Evolutionary conservation across 495 filamentous ascomycete species (phyloP).

Genomic region (Aspergillus ostianus): DNA sequence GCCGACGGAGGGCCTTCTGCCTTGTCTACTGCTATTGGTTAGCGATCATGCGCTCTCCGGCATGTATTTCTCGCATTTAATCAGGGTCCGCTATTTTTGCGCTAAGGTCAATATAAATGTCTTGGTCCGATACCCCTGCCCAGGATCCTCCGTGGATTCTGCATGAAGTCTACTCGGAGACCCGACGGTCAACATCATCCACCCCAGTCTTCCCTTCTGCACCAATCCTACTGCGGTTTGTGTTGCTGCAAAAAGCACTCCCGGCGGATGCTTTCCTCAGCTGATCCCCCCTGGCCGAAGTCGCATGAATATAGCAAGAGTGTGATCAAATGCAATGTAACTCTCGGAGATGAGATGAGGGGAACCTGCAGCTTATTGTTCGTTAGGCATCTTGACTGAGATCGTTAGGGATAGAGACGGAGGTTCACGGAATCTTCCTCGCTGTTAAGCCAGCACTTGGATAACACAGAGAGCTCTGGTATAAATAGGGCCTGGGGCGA

Average conservation of each 20-base stretch:
- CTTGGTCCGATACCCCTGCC: background rate
- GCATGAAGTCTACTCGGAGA: background rate
- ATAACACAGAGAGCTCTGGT: background rate
- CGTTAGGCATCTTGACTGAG: background rate
- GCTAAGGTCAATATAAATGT: background rate
- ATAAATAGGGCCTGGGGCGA: background rate
- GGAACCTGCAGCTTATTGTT: background rate
- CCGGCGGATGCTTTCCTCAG: background rate
- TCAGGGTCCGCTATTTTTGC: background rate
- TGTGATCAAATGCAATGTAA: background rate
- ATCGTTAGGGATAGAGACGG: background rate
- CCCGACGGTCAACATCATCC: background rate
- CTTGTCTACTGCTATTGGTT: background rate
- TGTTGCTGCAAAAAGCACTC: background rate
- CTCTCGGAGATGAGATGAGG: background rate
- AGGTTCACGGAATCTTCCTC: background rate
- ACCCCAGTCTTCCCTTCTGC: background rate
- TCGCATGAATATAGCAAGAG: background rate
- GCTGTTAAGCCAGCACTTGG: no score
- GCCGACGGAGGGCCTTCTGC: background rate
- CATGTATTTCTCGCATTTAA: background rate
- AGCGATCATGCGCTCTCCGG: background rate
- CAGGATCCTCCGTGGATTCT: background rate
- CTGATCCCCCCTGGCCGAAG: background rate
- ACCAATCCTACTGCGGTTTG: background rate